Conservation (phyloP, 164 flowering plant genomes). For the Dillenia suffruticosa region DNA sequence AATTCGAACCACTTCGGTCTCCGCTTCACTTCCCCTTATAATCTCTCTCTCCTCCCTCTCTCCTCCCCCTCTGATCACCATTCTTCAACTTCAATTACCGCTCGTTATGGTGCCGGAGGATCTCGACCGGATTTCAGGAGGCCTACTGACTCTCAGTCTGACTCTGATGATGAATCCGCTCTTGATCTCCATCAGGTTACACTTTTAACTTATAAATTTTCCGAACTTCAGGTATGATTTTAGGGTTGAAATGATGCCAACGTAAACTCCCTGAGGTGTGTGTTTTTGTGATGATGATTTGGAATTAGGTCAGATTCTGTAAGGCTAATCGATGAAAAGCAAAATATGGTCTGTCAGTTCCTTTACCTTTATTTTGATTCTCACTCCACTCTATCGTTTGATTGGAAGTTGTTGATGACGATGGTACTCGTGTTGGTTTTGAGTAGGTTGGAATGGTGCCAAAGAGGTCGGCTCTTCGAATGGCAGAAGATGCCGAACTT, state of each 20-base stretch:
- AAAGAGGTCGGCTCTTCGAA: conserved; percentile 55
- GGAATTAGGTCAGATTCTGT: conserved; percentile 59
- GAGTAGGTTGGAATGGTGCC: conserved; percentile 72
- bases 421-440: not conserved
- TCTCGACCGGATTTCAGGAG: conserved; percentile 6
- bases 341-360: conserved; percentile 59
- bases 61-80: conserved; percentile 1
- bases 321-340: conserved; percentile 74
- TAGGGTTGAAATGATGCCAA: not conserved
- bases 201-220: not conserved
- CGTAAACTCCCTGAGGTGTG: not conserved
- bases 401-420: not conserved
- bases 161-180: conserved; percentile 35
- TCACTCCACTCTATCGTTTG: not conserved
- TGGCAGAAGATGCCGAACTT: conserved; percentile 79
- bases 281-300: conserved; percentile 12
- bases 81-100: conserved; percentile 14
- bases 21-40: conserved; percentile 14
- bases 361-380: not conserved
- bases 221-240: not conserved
- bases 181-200: conserved; percentile 49
- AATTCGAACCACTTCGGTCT: conserved; percentile 28
- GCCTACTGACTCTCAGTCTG: conserved; percentile 8
- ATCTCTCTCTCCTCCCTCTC: conserved; percentile 4
- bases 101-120: conserved; percentile 33